Evolutionary conservation across 1,284 basidiomycete species (phyloP).

Genomic region (Athelia sp.): DNA sequence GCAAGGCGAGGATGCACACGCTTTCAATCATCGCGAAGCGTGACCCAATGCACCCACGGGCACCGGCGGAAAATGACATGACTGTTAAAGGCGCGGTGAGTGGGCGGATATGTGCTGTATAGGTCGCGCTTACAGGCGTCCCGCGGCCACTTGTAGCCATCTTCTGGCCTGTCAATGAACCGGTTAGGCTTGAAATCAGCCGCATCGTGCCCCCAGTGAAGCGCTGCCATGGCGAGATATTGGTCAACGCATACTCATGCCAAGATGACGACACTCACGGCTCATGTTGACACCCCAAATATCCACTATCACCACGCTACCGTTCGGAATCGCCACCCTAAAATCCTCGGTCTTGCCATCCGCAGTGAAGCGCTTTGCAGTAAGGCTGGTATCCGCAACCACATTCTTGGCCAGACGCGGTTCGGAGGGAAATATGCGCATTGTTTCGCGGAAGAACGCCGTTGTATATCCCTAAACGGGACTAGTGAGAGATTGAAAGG

Average conservation of each 20-base stretch:
- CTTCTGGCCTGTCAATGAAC: slow-evolving; percentile 33
- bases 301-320: slow-evolving; percentile 34
- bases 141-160: slow-evolving; percentile 32
- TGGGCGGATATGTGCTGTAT: neutral
- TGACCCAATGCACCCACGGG: slow-evolving; percentile 36
- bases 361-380: slow-evolving; percentile 26
- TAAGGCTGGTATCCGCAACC: slow-evolving; percentile 26
- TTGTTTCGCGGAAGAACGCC: slow-evolving; percentile 37
- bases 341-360: slow-evolving; percentile 21
- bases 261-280: neutral
- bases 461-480: slow-evolving; percentile 31
- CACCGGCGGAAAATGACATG: slow-evolving; percentile 33
- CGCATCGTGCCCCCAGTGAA: slow-evolving; percentile 39
- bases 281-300: slow-evolving; percentile 17
- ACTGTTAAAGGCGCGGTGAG: slow-evolving; percentile 11
- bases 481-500: neutral
- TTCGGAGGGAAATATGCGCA: slow-evolving; percentile 34
- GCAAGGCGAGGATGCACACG: slow-evolving; percentile 21
- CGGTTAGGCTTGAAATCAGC: slow-evolving; percentile 39
- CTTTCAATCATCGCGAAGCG: slow-evolving; percentile 24
- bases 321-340: slow-evolving; percentile 32
- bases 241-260: neutral
- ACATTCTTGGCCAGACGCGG: slow-evolving; percentile 38
- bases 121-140: slow-evolving; percentile 18
- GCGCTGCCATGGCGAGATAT: slow-evolving; percentile 12